A percentile compares a stretch with the other conserved stretches of the same genome.
Conservation (phyloP, 306 rosid genomes). For the Lablab purpureus region DNA sequence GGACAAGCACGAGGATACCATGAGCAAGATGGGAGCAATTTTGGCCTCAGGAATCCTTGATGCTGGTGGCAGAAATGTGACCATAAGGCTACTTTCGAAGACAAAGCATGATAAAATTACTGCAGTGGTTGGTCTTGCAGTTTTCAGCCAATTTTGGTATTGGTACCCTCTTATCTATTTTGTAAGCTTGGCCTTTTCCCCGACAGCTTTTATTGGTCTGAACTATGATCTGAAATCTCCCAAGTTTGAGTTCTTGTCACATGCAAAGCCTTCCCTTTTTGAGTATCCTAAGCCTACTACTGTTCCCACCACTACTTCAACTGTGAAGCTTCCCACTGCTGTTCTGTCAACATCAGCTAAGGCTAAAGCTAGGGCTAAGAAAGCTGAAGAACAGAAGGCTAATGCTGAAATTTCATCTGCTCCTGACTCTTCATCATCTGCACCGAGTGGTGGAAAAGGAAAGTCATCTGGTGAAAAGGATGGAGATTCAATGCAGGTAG, state of each 20-base stretch:
- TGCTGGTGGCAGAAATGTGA: conserved; percentile 99
- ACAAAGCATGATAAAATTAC: conserved; percentile 94
- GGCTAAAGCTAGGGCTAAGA: conserved; percentile 99
- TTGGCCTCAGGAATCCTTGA: conserved; percentile 98
- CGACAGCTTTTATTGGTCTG: conserved; percentile 91
- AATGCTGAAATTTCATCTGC: conserved; percentile 73
- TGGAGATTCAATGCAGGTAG: conserved; percentile 91
- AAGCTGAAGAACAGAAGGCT: conserved; percentile 91
- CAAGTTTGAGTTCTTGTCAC: conserved; percentile 87
- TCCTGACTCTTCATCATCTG: conserved; percentile 62
- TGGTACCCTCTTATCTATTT: conserved; percentile 99
- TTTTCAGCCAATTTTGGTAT: conserved; percentile 99
- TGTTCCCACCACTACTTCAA: conserved; percentile 77
- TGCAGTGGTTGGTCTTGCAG: conserved; percentile 99
- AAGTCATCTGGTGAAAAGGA: conserved; percentile 84
- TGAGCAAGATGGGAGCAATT: conserved; percentile 99
- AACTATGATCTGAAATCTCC: conserved; percentile 93
- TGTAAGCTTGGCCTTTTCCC: conserved; percentile 88
- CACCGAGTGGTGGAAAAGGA: conserved; percentile 69
- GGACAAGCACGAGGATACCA: conserved; percentile 98
- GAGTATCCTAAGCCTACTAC: conserved; percentile 95
- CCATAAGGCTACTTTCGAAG: conserved; percentile 88
- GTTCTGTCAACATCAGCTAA: conserved; percentile 95
- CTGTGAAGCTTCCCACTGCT: conserved; percentile 97
- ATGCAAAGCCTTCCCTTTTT: conserved; percentile 91